Base-by-base conservation (phyloP, 1,284 basidiomycete species). In the Neonothopanus nambi region DNA sequence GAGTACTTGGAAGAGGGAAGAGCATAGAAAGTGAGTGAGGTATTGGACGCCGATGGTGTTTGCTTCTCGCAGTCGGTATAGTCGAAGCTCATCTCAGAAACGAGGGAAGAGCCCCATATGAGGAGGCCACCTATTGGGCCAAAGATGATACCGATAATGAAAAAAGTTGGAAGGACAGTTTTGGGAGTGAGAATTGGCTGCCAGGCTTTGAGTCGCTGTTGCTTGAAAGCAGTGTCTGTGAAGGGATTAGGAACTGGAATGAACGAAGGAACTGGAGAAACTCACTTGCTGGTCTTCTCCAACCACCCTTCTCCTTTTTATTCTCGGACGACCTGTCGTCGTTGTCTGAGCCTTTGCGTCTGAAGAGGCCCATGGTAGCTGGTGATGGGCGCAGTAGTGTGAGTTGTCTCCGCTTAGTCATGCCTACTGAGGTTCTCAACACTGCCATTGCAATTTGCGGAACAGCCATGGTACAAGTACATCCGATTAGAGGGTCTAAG, bases 131-230 rank as follows among this genome's bases (percentile, higher is more conserved):
- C 97, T 63, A 99, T 95, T 53, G 95, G 95, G 1, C 93, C 95
- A 68, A 99, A 99, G 63, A 98, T 75, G 63, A 98, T 79, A 46
- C 93, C 96, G 64, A 98, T 85, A 64, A 98, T 84, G 73, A 99
- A 97, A 50, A 99, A 83, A 1, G 95, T 96, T 5, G 97, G 97
- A 11, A 99, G 81, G 13, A 99, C 97, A 1, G 95, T 96, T 71
- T 94, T 94, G 3, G 97, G 97, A 0, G 96, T 98, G 39, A 99
- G 81, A 67, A 99, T 98, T 17, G 97, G 97, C 79, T 99, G 97
- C 97, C 97, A 99, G 65, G 97, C 97, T 76, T 98, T 98, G 67
- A 99, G 83, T 54, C 97, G 91, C 73, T 99, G 97, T 71, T 99
- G 97, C 76, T 98, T 98, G 84, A 98, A 98, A 41, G 96, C 96